Percentiles rank a stretch among this genome's conserved stretches.
Evolutionary conservation across 768 basidiomycete species (phyloP).

Genomic region (Gymnopilus dilepis): DNA sequence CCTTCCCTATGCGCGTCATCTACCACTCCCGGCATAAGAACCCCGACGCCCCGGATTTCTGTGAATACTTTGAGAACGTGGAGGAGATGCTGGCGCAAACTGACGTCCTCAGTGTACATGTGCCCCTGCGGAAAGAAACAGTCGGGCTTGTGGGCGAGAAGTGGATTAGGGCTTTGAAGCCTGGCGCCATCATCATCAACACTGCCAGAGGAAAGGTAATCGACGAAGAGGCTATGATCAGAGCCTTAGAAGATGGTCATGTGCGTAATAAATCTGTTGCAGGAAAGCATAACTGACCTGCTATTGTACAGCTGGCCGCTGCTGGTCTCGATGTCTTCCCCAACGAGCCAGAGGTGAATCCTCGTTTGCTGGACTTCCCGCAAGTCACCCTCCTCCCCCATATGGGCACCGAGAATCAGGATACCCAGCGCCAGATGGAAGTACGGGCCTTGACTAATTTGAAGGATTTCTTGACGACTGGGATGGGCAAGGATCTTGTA

Average conservation of each 20-base stretch:
- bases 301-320: constrained; percentile 60
- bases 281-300: constrained; percentile 12
- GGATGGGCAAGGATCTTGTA: constrained; percentile 71
- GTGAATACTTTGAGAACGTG: constrained; percentile 70
- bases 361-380: constrained; percentile 78
- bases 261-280: constrained; percentile 50
- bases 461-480: constrained; percentile 67
- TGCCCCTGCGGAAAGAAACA: constrained; percentile 80
- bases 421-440: constrained; percentile 84
- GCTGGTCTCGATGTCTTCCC: constrained; percentile 90
- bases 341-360: constrained; percentile 82
- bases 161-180: constrained; percentile 79
- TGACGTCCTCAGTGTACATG: constrained; percentile 87
- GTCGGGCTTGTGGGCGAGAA: constrained; percentile 74
- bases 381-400: constrained; percentile 89
- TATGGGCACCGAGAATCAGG: constrained; percentile 88
- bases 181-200: constrained; percentile 80
- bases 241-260: constrained; percentile 85
- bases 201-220: constrained; percentile 92
- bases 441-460: constrained; percentile 82
- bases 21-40: constrained; percentile 74
- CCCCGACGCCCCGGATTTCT: constrained; percentile 68
- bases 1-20: constrained; percentile 89
- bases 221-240: constrained; percentile 86
- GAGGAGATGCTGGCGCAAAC: constrained; percentile 70